These are phyloP conservation scores for Pythium volutum DNA, from an alignment of 352 stramenopile species.

Conservation along the genomic window DNA sequence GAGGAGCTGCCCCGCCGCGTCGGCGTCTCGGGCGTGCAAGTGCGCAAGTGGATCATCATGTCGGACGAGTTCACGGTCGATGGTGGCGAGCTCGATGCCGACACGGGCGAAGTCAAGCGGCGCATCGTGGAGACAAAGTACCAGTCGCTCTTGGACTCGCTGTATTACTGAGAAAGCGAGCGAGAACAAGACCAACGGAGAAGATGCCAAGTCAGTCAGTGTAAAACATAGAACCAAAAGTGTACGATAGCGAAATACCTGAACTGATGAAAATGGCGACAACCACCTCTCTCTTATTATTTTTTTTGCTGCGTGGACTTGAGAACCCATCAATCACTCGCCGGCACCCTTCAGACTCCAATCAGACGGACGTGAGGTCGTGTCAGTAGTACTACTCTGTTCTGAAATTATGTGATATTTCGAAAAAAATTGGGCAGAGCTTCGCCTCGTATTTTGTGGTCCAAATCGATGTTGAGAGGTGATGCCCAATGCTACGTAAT, in stretches of 20 bases:
- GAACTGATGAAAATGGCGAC: background rate
- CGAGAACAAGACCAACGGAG: background rate
- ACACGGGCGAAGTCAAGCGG: constrained; percentile 57
- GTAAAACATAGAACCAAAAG: constrained; percentile 6
- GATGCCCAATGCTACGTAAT: too few relatives aligned
- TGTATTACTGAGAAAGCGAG: constrained; percentile 52
- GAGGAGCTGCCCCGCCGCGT: constrained; percentile 44
- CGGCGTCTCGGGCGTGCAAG: constrained; percentile 53
- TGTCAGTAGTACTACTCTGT: too few relatives aligned
- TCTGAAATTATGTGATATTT: too few relatives aligned
- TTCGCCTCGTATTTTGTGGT: too few relatives aligned
- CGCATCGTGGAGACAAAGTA: constrained; percentile 69
- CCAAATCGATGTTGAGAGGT: too few relatives aligned
- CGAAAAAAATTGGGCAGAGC: too few relatives aligned
- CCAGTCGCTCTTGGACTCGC: constrained; percentile 64
- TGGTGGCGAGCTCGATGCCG: constrained; percentile 65
- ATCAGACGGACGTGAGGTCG: too few relatives aligned
- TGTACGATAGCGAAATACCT: constrained; percentile 25
- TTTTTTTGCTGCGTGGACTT: too few relatives aligned
- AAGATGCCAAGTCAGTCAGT: constrained; percentile 1
- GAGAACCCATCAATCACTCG: too few relatives aligned
- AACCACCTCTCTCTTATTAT: background rate
- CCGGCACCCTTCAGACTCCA: too few relatives aligned
- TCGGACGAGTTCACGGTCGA: constrained; percentile 58
- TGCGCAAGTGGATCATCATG: constrained; percentile 85